Base-by-base conservation (phyloP, 441 rosid genomes). In the Dalechampia spathulata region DNA sequence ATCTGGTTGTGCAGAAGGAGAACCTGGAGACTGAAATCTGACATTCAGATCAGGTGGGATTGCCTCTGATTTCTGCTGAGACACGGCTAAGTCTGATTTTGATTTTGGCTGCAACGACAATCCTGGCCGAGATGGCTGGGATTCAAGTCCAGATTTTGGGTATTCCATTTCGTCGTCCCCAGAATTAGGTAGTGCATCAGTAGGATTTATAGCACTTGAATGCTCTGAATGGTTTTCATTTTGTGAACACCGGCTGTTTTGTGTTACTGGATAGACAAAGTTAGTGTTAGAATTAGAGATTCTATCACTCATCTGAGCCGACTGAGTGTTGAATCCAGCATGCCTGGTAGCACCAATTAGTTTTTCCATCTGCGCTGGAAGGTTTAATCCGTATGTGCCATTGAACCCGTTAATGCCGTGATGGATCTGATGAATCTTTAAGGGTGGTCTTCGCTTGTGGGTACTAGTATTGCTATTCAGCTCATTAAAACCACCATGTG, bases 41-140 rank as follows among this genome's bases (percentile, higher is more conserved):
- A 69, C 55, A 57, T 72, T 77, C 55, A 75, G 52, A 59, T 74
- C 79, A 41, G 78, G 79, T n/a, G 73, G 69, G 25, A 65, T 66
- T 20, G 66, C 23, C 52, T 60, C 71, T 51, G 62, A 9, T 28
- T 60, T 60, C 54, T 57, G 63, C 50, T 52, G 67, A 12, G 57
- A 46, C 6, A n/a, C n/a, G n/a, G 68, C 54, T 28, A 56, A 46
- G 26, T 55, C 48, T 5, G 61, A 45, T 6, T 67, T 74, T 14
- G 49, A 57, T 57, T 59, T 75, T 26, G 37, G 37, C 43, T 44
- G 70, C 8, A 30, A 21, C 16, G 63, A 47, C 13, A 51, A 50
- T 8, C 50, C 72, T 42, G 46, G 69, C 72, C 65, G 36, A 6
- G 65, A 44, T 6, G 57, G 19, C 8, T 16, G 63, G 14, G 23